Evolutionary conservation across 495 filamentous ascomycete species (phyloP), one percentile per base, ranked within the genome.

Genomic region (Penicillium bialowiezense): DNA sequence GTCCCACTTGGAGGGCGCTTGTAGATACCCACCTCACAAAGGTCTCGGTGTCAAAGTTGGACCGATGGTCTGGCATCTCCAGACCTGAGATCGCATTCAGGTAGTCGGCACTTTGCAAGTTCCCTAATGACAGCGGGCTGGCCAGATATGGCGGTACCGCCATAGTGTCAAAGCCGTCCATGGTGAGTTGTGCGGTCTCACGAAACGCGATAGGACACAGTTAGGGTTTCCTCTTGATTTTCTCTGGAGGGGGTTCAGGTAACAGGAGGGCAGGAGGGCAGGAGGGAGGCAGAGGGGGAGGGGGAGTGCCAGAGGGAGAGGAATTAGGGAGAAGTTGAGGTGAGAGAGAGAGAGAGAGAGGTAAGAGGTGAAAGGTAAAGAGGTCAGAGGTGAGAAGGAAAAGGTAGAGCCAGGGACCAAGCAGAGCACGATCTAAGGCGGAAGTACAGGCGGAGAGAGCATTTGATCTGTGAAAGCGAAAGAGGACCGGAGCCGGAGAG

Each of bases 131-230:
- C 44, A 83, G 64, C 43, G 78, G 74, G 51, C 71, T 77, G 18
- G 78, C 71, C 63, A 84, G 58, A 59, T 84, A 86, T 35, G 79
- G 60, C 38, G 60, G 76, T 79, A 86, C 81, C 58, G 75, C 75
- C 67, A 82, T 80, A 52, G 77, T 78, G 58, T 85, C 81, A 69
- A 81, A 87, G 63, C 79, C 76, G 59, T 85, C 78, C 78, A 86
- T 84, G 63, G 62, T 66, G 53, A 56, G n/a, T 38, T 21, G 34
- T 46, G 40, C 32, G 38, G 44, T 41, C 23, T 26, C 4, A 3
- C 4, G 39, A n/a, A 23, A 37, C 23, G 44, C 23, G 43, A 41
- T 32, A 26, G 29, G 26, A 31, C 14, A 21, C n/a, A n/a, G n/a
- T n/a, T n/a, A n/a, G n/a, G n/a, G n/a, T n/a, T n/a, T n/a, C n/a